Conservation (phyloP, 2,329 filamentous ascomycete genomes). For the Colletotrichum echinochloae region DNA sequence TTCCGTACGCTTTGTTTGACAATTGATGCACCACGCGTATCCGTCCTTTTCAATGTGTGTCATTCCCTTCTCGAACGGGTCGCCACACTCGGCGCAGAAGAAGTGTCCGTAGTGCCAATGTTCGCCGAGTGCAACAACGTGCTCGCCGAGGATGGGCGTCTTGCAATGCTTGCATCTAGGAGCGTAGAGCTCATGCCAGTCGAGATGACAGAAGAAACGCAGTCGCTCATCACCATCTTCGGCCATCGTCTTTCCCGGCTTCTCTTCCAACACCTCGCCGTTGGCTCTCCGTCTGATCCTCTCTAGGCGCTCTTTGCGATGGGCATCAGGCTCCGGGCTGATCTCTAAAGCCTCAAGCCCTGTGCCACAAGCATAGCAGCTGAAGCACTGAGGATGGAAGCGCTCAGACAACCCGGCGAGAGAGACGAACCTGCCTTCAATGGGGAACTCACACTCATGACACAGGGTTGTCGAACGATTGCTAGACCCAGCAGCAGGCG, state of each 20-base stretch:
- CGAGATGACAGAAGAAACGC: slow-evolving; percentile 97
- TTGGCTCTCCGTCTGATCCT: slow-evolving; percentile 74
- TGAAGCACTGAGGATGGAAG: slow-evolving; percentile 95
- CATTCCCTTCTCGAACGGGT: slow-evolving; percentile 83
- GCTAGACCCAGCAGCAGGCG: slow-evolving; percentile 59
- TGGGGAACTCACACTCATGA: slow-evolving; percentile 84
- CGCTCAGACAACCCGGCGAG: slow-evolving; percentile 78
- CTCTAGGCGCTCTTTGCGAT: slow-evolving; percentile 77
- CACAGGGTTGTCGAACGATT: slow-evolving; percentile 65
- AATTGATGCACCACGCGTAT: slow-evolving; percentile 95
- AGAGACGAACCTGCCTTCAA: slow-evolving; percentile 90
- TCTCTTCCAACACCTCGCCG: slow-evolving; percentile 71
- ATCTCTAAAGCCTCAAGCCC: slow-evolving; percentile 95
- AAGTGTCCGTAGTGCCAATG: slow-evolving; percentile 99
- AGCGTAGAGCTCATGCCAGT: slow-evolving; percentile 95
- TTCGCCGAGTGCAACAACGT: slow-evolving; percentile 91
- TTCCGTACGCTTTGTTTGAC: slow-evolving; percentile 92
- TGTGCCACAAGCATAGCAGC: slow-evolving; percentile 88
- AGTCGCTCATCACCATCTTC: slow-evolving; percentile 80
- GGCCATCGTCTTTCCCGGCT: slow-evolving; percentile 71
- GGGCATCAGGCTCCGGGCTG: slow-evolving; percentile 86
- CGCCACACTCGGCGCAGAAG: slow-evolving; percentile 98
- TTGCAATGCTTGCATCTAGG: slow-evolving; percentile 96
- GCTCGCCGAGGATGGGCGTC: slow-evolving; percentile 95
- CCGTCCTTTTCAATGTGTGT: slow-evolving; percentile 93